These are phyloP conservation scores for Sisymbrium irio DNA, from an alignment of 345 rosid genomes.

Conservation along the genomic window DNA sequence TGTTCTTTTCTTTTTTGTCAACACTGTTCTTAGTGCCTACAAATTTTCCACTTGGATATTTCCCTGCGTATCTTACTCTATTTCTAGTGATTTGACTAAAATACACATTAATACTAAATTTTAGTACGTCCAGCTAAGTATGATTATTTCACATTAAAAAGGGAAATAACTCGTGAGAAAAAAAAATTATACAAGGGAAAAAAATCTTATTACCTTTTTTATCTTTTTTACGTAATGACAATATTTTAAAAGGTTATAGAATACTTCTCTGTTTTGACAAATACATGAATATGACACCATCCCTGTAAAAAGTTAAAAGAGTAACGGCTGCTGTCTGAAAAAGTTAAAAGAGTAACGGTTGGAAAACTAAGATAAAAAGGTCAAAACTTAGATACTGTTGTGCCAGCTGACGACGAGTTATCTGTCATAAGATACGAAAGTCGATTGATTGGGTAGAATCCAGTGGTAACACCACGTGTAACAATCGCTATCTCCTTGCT, in stretches of 20 bases:
- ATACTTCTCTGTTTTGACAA: not conserved
- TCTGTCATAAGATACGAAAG: not conserved
- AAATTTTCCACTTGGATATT: too few relatives aligned
- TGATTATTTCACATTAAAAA: too few relatives aligned
- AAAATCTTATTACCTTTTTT: too few relatives aligned
- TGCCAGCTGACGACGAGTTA: not conserved
- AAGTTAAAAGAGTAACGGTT: constrained; percentile 6
- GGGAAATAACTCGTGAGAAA: too few relatives aligned
- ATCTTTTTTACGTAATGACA: too few relatives aligned
- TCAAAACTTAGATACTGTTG: not conserved
- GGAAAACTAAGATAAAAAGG: not conserved
- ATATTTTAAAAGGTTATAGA: not conserved
- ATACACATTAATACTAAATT: too few relatives aligned
- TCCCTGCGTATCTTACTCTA: too few relatives aligned
- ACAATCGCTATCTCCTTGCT: not conserved
- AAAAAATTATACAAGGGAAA: too few relatives aligned
- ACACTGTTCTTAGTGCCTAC: too few relatives aligned
- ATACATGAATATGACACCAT: not conserved
- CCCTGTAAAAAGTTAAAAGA: not conserved
- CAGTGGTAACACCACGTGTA: not conserved
- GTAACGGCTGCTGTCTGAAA: not conserved
- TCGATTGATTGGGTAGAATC: not conserved
- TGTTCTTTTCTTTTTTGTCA: too few relatives aligned
- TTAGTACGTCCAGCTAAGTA: too few relatives aligned
- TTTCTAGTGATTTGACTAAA: too few relatives aligned